These are phyloP conservation scores for Diaporthe citri DNA, from an alignment of 2,329 filamentous ascomycete genomes.

Conservation along the genomic window DNA sequence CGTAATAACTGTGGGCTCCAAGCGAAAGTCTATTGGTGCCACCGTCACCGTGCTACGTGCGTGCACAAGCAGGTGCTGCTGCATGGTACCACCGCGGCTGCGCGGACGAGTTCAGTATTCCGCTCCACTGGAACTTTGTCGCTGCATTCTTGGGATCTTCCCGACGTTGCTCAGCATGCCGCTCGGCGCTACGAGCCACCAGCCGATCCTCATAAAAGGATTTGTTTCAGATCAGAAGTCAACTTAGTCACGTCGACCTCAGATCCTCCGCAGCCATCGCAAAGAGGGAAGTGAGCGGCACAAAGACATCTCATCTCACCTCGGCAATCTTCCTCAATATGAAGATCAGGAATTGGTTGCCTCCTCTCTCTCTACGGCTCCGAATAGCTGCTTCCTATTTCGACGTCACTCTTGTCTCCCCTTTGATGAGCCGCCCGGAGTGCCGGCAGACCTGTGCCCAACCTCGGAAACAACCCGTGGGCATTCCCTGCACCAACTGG, in stretches of 20 bases:
- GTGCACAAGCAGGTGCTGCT: slow-evolving; percentile 18
- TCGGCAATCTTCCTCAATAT: slow-evolving; percentile 20
- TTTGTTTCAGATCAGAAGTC: slow-evolving; percentile 38
- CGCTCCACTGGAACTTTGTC: slow-evolving; percentile 25
- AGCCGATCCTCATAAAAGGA: slow-evolving; percentile 39
- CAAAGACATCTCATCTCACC: slow-evolving; percentile 35
- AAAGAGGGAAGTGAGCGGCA: slow-evolving; percentile 23
- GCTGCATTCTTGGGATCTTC: slow-evolving; percentile 24
- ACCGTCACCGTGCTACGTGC: background rate
- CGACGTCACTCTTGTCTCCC: background rate
- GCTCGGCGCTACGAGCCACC: slow-evolving; percentile 26
- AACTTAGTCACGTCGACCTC: slow-evolving; percentile 34
- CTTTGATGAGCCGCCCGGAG: background rate
- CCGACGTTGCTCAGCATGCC: slow-evolving; percentile 22
- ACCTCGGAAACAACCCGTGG: slow-evolving; percentile 18
- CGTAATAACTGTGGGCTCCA: slow-evolving; percentile 18
- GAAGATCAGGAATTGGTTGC: slow-evolving; percentile 33
- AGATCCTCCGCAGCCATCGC: slow-evolving; percentile 20
- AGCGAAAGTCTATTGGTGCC: slow-evolving; percentile 18
- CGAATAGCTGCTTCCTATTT: slow-evolving; percentile 16
- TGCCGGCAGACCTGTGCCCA: background rate
- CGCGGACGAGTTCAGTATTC: slow-evolving; percentile 17
- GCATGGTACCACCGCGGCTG: slow-evolving; percentile 12
- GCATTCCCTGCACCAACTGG: background rate
- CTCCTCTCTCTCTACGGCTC: slow-evolving; percentile 16